Evolutionary conservation across 1,139 yeast species (phyloP).

Genomic region (Magnusiomyces sp.): DNA sequence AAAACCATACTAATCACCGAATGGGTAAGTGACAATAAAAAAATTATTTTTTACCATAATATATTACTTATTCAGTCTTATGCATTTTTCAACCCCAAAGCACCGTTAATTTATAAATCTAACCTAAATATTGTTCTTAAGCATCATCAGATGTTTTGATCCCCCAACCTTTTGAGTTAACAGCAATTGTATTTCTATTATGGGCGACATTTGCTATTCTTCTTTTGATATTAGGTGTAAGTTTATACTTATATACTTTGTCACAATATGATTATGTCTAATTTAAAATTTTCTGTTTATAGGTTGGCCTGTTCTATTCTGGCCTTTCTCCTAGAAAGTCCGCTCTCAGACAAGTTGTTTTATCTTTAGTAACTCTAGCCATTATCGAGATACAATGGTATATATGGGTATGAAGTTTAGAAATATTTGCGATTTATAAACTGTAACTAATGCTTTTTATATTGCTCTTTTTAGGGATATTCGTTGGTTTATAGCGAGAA

Average conservation of each 20-base stretch:
- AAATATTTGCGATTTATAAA: conserved; percentile 25
- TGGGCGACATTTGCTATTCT: too few species aligned
- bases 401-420: conserved; percentile 20
- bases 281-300: not conserved
- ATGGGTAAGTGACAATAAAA: too few species aligned
- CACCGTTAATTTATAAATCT: too few species aligned
- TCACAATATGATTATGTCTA: not conserved
- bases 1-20: too few species aligned
- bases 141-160: too few species aligned
- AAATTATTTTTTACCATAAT: too few species aligned
- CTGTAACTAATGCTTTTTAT: not conserved
- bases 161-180: too few species aligned
- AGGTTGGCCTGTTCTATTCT: conserved; percentile 44
- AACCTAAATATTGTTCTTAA: too few species aligned
- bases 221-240: not conserved
- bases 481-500: conserved; percentile 39
- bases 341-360: conserved; percentile 45
- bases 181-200: too few species aligned
- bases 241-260: not conserved
- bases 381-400: conserved; percentile 47
- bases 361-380: conserved; percentile 40
- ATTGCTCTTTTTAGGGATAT: conserved; percentile 33
- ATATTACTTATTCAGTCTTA: too few species aligned
- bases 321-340: conserved; percentile 52
- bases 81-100: too few species aligned